Evolutionary conservation across 2,329 filamentous ascomycete species (phyloP), one percentile per base, ranked within the genome.

Genomic region (Fusarium fracticaudum): DNA sequence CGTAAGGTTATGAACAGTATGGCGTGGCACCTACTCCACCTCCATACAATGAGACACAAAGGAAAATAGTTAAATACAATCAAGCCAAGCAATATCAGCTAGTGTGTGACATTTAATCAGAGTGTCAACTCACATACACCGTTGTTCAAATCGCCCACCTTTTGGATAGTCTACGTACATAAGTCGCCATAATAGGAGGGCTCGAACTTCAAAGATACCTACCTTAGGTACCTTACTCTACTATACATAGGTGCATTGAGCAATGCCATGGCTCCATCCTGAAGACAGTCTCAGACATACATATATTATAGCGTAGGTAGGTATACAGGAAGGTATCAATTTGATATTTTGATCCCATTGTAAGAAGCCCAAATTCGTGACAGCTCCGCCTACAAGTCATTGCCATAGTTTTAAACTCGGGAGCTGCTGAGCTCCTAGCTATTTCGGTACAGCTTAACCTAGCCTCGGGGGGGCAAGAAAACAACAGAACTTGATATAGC

Each of bases 1-100:
- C 22, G 53, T 45, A 24, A 58, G 26, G 26, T 43, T 33, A 60
- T 31, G 26, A 50, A 35, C 47, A 33, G 59, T 51, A 45, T 24
- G 35, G 33, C 40, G 37, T 50, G 40, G 38, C 18, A 67, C 44
- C 26, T n/a, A 33, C 51, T 48, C 31, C 20, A 50, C 48, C 31
- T 43, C 51, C 24, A 44, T 54, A 58, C 60, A 47, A 65, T 48
- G 47, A 40, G 43, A 59, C 45, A 59, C 24, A 47, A 67, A 48
- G 29, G 72, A 64, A 38, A 53, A 64, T 74, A 77, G 65, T 67
- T 75, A 44, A 60, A 70, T 74, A 65, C 47, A 73, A 74, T 45
- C 68, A 54, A 74, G 54, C 55, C 55, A 65, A 55, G 35, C 47
- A 37, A 35, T 50, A 53, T 75, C 50, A 71, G 64, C 35, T 20